A percentile compares a stretch with the other conserved stretches of the same genome.
phyloP scores from a whole-genome alignment of 1,284 basidiomycete genomes.

The Cystobasidiaceae sp. region DNA sequence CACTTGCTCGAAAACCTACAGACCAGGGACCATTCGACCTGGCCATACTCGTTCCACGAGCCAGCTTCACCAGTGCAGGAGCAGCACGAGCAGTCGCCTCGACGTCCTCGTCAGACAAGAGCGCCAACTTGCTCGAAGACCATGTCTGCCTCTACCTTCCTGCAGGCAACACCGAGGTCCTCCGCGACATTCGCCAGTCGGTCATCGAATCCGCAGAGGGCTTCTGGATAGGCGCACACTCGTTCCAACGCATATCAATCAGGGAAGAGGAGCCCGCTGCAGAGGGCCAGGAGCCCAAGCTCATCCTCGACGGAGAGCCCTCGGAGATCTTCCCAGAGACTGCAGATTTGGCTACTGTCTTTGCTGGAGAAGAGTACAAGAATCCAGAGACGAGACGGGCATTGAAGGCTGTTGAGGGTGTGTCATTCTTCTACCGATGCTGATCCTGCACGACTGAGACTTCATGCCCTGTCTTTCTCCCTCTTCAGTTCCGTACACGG shows the following conservation, averaged over 20 bases:
- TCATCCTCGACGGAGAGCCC: constrained; percentile 18
- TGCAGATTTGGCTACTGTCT: constrained; percentile 16
- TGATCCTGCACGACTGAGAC: too few species aligned
- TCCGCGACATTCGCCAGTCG: constrained; percentile 40
- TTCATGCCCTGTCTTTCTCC: not conserved
- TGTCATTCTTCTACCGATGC: constrained; percentile 24
- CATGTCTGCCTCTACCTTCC: constrained; percentile 34
- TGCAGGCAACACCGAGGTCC: constrained; percentile 35
- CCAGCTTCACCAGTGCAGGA: constrained; percentile 14
- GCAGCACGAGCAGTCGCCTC: not conserved
- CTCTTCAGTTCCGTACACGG: constrained; percentile 51
- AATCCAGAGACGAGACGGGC: constrained; percentile 10
- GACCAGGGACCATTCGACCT: constrained; percentile 20
- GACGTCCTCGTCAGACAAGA: not conserved
- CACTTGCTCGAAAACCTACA: too few species aligned
- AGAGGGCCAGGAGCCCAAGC: not conserved
- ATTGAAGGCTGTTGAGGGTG: constrained; percentile 15
- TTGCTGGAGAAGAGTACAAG: constrained; percentile 20
- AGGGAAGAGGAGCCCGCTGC: constrained; percentile 34
- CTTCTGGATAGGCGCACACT: constrained; percentile 44
- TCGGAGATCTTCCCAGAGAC: constrained; percentile 11
- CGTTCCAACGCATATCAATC: constrained; percentile 35
- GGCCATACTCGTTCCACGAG: constrained; percentile 17
- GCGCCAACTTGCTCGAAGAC: constrained; percentile 5
- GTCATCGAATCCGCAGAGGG: constrained; percentile 43